Evolutionary conservation across 1,284 basidiomycete genomes (phyloP).

Genomic region (Naganishia albida): DNA sequence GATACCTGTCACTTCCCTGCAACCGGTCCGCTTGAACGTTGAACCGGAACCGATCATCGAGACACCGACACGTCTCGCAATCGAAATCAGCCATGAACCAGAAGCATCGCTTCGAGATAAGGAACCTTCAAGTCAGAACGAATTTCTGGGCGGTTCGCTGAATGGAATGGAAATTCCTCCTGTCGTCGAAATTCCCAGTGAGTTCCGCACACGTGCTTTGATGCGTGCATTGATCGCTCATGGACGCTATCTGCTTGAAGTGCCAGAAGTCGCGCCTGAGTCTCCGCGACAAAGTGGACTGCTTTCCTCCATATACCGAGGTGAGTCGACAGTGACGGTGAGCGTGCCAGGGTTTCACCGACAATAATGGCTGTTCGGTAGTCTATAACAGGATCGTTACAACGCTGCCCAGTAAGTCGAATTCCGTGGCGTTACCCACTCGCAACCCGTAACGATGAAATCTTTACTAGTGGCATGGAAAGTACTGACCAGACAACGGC

Average conservation of each 20-base stretch:
- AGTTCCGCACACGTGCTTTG: too few species aligned
- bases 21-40: not conserved
- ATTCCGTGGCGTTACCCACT: too few species aligned
- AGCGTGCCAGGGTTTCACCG: not conserved
- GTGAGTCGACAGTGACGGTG: not conserved
- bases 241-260: too few species aligned
- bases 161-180: too few species aligned
- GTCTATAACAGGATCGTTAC: not conserved
- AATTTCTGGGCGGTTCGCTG: too few species aligned
- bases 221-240: too few species aligned
- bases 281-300: not conserved
- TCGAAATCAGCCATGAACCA: not conserved
- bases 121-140: too few species aligned
- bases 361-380: not conserved
- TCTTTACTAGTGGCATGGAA: too few species aligned
- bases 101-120: not conserved
- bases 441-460: too few species aligned
- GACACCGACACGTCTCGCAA: not conserved
- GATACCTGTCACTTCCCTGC: not conserved
- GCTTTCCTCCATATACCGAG: conserved; percentile 4
- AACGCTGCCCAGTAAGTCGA: conserved; percentile 4
- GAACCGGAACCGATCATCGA: not conserved
- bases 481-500: too few species aligned
- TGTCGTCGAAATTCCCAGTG: too few species aligned
- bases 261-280: not conserved